Base-by-base conservation (phyloP, 208 protist species). In the Acanthamoeba healyi region DNA sequence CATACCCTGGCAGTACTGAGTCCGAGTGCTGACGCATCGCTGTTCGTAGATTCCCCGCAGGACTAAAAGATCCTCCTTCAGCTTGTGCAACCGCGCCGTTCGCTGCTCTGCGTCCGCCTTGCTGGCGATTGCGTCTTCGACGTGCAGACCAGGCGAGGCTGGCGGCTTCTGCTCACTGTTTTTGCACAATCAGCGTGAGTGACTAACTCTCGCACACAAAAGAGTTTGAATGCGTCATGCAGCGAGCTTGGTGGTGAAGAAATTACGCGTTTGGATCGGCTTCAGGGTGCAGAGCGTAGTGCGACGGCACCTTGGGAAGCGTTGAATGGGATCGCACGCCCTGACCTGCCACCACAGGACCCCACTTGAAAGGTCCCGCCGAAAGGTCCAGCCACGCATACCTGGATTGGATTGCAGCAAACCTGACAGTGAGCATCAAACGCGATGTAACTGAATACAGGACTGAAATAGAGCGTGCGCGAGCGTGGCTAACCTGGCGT, bases 331-430 rank as follows among this genome's bases (percentile, higher is more conserved):
- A 88, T 5, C 81, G 81, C 29, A 88, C 81, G 36, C 81, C 81
- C 51, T 88, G 46, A 9, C 81, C 81, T 32, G 46, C 81, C 9
- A 88, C 36, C 51, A 88, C 12, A 4, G 51, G 81, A 26, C 81
- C 81, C 81, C 81, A 88, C n/a, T 34, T 34, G 36, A 88, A 88
- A 19, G 81, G 81, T 61, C 81, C 81, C 9, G 81, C 81, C 17
- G 46, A 63, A 5, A 88, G n/a, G 32, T 88, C 81, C 19, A 88
- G 19, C 42, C 22, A 54, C 24, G 29, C 81, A 88, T 46, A 88
- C 29, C 81, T 29, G n/a, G n/a, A n/a, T n/a, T n/a, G n/a, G n/a
- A n/a, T n/a, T n/a, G n/a, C n/a, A n/a, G n/a, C n/a, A n/a, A n/a
- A n/a, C n/a, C n/a, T n/a, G n/a, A n/a, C n/a, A n/a, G n/a, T n/a